A percentile compares a stretch with the other conserved stretches of the same genome.
These are phyloP conservation scores for Grigorovia yakushimaensis DNA, from an alignment of 805 yeast species.

Conservation along the genomic window DNA sequence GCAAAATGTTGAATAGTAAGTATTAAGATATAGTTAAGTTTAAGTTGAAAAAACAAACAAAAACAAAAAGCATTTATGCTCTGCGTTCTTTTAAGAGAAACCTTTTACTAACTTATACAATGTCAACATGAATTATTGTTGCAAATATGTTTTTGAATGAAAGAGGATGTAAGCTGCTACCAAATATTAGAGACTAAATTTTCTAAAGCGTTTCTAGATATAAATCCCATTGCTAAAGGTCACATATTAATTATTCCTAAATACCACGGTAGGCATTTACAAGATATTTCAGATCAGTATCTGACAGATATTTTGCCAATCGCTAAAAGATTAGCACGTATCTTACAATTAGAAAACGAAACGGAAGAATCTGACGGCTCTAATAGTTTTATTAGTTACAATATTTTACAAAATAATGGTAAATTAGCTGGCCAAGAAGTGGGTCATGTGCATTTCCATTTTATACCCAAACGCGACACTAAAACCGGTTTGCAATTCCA, in stretches of 20 bases:
- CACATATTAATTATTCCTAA: constrained; percentile 88
- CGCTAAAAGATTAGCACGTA: constrained; percentile 74
- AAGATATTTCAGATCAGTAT: constrained; percentile 85
- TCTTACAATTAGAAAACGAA: constrained; percentile 39
- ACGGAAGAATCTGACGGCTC: constrained; percentile 54
- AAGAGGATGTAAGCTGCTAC: constrained; percentile 86
- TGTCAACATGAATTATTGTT: too few relatives aligned
- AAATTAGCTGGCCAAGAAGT: constrained; percentile 90
- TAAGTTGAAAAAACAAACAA: background rate
- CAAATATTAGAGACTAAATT: constrained; percentile 77
- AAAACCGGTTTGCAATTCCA: constrained; percentile 75
- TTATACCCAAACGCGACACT: constrained; percentile 75
- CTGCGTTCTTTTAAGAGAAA: too few relatives aligned
- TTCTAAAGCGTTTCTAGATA: constrained; percentile 78
- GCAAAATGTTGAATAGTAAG: constrained; percentile 81
- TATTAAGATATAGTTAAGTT: constrained; percentile 2
- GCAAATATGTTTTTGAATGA: too few relatives aligned
- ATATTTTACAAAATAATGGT: constrained; percentile 81
- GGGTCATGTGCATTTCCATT: constrained; percentile 92
- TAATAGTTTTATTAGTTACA: constrained; percentile 32
- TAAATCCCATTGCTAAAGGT: constrained; percentile 85
- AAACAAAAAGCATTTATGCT: too few relatives aligned
- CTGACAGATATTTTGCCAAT: constrained; percentile 81
- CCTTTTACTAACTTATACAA: background rate
- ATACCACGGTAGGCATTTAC: constrained; percentile 84